Evolutionary conservation across 1,284 basidiomycete genomes (phyloP).

Genomic region (Rhizoctonia solani): DNA sequence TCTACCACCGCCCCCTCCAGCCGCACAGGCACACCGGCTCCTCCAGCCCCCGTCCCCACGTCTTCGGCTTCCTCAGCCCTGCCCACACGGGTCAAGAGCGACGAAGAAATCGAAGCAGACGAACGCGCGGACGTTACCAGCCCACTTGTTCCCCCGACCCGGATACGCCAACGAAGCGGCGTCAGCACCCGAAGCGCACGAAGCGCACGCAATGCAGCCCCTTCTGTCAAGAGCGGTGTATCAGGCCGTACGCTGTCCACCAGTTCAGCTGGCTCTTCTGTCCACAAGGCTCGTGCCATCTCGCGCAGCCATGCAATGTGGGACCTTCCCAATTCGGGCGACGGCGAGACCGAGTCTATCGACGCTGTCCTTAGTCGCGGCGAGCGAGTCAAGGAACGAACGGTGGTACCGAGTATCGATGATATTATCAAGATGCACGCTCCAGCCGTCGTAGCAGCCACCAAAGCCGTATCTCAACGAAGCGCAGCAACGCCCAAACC

Average conservation of each 20-base stretch:
- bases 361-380: no score
- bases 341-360: constrained; percentile 6
- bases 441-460: constrained; percentile 53
- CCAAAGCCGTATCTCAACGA: constrained; percentile 47
- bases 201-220: background rate
- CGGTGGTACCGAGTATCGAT: constrained; percentile 72
- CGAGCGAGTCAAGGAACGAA: constrained; percentile 42
- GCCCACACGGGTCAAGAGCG: constrained; percentile 42
- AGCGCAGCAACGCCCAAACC: constrained; percentile 40
- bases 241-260: constrained; percentile 28
- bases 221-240: background rate
- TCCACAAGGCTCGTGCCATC: constrained; percentile 4
- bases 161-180: constrained; percentile 27
- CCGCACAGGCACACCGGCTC: background rate
- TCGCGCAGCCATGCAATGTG: constrained; percentile 31
- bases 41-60: background rate
- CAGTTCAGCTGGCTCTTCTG: constrained; percentile 19
- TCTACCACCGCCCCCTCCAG: background rate
- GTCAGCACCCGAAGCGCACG: constrained; percentile 3
- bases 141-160: constrained; percentile 29
- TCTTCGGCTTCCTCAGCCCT: background rate
- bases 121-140: constrained; percentile 50
- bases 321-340: constrained; percentile 27
- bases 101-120: constrained; percentile 63
- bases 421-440: constrained; percentile 80